Evolutionary conservation across 768 basidiomycete genomes (phyloP), one percentile per base, ranked within the genome.

Genomic region (Infundibulicybe gibba): DNA sequence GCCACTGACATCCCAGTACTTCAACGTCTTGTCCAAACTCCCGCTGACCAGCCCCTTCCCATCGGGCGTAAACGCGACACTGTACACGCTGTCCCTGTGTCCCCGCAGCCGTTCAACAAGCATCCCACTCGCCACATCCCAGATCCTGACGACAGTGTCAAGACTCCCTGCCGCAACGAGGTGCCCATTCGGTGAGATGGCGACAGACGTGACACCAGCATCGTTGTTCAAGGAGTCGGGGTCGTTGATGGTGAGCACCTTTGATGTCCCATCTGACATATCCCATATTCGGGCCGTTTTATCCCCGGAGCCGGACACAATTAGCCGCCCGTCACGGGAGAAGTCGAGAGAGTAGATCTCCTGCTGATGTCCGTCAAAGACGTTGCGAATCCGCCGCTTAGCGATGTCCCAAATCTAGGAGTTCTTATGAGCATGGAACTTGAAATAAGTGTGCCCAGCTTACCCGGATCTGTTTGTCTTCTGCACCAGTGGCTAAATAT

Each of bases 311-410:
- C 93, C 94, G 3, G 90, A 93, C 9, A 94, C 90, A 53, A 95
- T 85, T 54, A 87, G 76, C 4, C 83, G 75, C 6, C 94, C 93
- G 55, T 94, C 89, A n/a, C 74, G 67, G 2, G 90, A 90, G 66
- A 94, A 95, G 64, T 90, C 91, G 52, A 97, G 83, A 1, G 92
- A 91, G 66, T 95, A 95, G 58, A 97, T 93, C 59, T 95, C 94
- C 60, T 92, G 88, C 57, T 83, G 81, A 67, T 97, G 94, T 4
- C 94, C 94, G 53, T 88, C 83, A 56, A 94, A 91, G 9, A 89
- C 71, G 52, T 80, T 84, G 47, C 84, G 79, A 59, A 94, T 90
- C 32, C 79, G 79, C 56, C 85, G 85, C 57, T 82, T 84, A 40
- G 76, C 75, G 54, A 97, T 90, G 57, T 94, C 91, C 94, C 94